Evolutionary conservation across 768 basidiomycete species (phyloP), one percentile per base, ranked within the genome.

Genomic region (Trametes punicea): DNA sequence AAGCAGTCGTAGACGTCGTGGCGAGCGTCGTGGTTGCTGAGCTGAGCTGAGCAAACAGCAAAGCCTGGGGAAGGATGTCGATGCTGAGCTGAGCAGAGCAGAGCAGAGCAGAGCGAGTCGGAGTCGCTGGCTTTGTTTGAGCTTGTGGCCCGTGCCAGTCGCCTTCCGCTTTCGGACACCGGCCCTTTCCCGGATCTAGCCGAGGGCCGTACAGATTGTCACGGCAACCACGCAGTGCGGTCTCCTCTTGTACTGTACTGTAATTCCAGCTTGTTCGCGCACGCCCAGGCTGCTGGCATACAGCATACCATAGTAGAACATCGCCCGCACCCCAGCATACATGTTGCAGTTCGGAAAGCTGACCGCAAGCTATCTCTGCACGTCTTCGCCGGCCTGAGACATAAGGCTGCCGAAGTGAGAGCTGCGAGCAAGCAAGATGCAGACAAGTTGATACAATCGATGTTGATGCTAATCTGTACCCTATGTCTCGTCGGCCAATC

Each of bases 171-270:
- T 18, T 27, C 39, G 23, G 26, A 51, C 33, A 31, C 46, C 38
- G 36, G 33, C 40, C n/a, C 48, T 55, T 44, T 15, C 42, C 42
- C 58, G 58, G 58, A 60, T 60, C 58, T 60, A 51, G 23, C 58
- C 58, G 58, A 59, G n/a, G 31, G 30, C 47, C 44, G 39, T 42
- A 48, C n/a, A 38, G 50, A 60, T 60, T 60, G 58, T 60, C 58
- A 60, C 58, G 58, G 58, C 58, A 60, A 60, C 58, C 53, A 51
- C 49, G n/a, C n/a, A n/a, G n/a, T n/a, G n/a, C n/a, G n/a, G n/a
- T n/a, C n/a, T 4, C 30, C 21, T 16, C n/a, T 16, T 40, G n/a
- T 21, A 26, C 34, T n/a, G n/a, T 26, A 16, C 51, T 23, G n/a
- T n/a, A n/a, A n/a, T 54, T 38, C 52, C 25, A 18, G 21, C 18